phyloP scores from a whole-genome alignment of 148 eudicot species.

The Pouteria glomerata region DNA sequence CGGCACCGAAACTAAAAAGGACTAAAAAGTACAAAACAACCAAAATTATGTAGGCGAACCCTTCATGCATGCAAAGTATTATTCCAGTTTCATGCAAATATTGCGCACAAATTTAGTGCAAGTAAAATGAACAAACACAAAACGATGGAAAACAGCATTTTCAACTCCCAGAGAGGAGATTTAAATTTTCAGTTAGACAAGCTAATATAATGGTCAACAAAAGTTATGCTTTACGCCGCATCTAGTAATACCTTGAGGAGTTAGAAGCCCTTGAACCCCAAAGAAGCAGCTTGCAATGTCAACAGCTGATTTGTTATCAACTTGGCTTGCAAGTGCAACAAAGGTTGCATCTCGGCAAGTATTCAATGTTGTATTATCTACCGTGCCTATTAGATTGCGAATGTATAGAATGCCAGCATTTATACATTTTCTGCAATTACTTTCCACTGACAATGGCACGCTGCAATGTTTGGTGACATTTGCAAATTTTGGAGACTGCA shows the following conservation, averaged over 20 bases:
- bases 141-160: neutral
- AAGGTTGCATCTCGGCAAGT: slow-evolving; percentile 95
- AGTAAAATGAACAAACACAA: neutral
- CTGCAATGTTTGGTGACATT: slow-evolving; percentile 54
- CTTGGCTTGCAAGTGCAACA: slow-evolving; percentile 76
- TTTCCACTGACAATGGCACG: slow-evolving; percentile 38
- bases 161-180: neutral
- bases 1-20: too few relatives aligned
- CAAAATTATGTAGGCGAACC: neutral
- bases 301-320: slow-evolving; percentile 55
- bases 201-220: neutral
- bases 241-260: slow-evolving; percentile 33
- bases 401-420: slow-evolving; percentile 79
- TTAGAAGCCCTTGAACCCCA: slow-evolving; percentile 64
- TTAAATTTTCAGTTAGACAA: neutral
- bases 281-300: slow-evolving; percentile 82
- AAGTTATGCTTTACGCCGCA: neutral
- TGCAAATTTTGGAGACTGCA: slow-evolving; percentile 71
- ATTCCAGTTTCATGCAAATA: neutral
- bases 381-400: slow-evolving; percentile 52
- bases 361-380: slow-evolving; percentile 64
- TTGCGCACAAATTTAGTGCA: neutral
- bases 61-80: neutral
- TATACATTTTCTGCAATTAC: slow-evolving; percentile 65
- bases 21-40: neutral